Percentiles rank a stretch among this genome's conserved stretches.
Conservation (phyloP, 78 protist genomes). For the Cavenderia fasciculata region DNA sequence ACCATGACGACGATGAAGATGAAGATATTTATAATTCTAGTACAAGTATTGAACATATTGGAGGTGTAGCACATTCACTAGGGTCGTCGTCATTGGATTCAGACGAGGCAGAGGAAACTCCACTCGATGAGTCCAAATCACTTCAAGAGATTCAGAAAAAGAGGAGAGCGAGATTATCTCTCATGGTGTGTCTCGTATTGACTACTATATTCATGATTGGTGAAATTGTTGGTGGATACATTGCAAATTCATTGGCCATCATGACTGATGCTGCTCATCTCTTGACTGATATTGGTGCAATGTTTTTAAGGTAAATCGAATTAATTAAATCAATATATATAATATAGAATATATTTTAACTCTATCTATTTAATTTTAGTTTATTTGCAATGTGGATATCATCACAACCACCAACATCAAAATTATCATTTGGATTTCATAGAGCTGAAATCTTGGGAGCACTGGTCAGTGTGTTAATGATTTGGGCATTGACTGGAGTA, state of each 20-base stretch:
- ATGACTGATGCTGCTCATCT: constrained; percentile 83
- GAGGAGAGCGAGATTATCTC: constrained; percentile 54
- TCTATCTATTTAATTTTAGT: too few relatives aligned
- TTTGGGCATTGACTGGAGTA: constrained; percentile 91
- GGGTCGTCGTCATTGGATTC: background rate
- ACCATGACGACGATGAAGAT: constrained; percentile 13
- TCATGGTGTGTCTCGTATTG: background rate
- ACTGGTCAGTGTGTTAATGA: constrained; percentile 79
- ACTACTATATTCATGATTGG: constrained; percentile 76
- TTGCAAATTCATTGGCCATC: constrained; percentile 69
- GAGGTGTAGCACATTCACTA: background rate
- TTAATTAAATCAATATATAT: background rate
- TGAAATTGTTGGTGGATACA: constrained; percentile 74
- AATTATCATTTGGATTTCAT: constrained; percentile 62
- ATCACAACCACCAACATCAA: constrained; percentile 30
- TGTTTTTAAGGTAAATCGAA: constrained; percentile 23
- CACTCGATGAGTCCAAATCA: background rate
- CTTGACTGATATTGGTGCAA: constrained; percentile 74
- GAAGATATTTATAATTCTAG: background rate
- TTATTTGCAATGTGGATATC: constrained; percentile 76
- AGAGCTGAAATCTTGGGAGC: constrained; percentile 90
- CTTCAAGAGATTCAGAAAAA: constrained; percentile 12
- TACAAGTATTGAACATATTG: background rate
- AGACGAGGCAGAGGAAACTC: background rate
- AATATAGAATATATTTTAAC: too few relatives aligned